These are phyloP conservation scores for Coemansia pectinata DNA, from an alignment of 192 early-diverging fungal genomes.

Conservation along the genomic window DNA sequence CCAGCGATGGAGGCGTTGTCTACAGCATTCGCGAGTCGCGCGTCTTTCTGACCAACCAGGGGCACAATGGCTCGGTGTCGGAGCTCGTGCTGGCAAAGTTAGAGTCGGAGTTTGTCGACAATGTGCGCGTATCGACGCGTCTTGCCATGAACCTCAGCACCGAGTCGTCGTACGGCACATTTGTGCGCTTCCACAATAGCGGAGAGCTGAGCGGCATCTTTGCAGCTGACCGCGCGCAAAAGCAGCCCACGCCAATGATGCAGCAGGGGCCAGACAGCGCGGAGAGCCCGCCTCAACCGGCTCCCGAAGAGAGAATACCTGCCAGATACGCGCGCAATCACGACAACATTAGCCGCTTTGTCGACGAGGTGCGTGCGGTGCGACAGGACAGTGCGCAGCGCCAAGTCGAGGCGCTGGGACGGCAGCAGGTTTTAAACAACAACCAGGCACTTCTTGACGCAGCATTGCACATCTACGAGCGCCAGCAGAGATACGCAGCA, in stretches of 20 bases:
- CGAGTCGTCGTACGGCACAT: conserved; percentile 51
- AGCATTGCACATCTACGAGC: conserved; percentile 41
- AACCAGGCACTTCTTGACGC: conserved; percentile 45
- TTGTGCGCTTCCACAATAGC: conserved; percentile 53
- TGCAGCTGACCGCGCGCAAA: not conserved
- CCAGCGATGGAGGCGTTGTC: conserved; percentile 22
- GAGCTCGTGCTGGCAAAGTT: conserved; percentile 42
- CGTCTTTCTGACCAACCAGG: conserved; percentile 34
- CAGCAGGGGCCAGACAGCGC: not conserved
- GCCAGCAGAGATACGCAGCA: conserved; percentile 23
- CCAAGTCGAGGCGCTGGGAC: conserved; percentile 19
- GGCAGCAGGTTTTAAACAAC: conserved; percentile 28
- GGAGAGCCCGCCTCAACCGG: not conserved
- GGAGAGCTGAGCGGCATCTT: conserved; percentile 50
- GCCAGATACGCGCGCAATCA: conserved; percentile 36
- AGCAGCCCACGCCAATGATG: not conserved
- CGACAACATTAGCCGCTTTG: conserved; percentile 38
- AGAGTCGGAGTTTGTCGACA: conserved; percentile 28
- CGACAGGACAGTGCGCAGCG: conserved; percentile 29
- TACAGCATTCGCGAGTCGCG: not conserved
- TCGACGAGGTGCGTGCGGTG: conserved; percentile 37
- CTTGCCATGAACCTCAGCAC: conserved; percentile 25
- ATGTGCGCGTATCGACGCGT: conserved; percentile 44
- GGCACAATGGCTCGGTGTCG: conserved; percentile 46
- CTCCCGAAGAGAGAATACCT: not conserved